Base-by-base conservation (phyloP, 2,329 filamentous ascomycete species). In the Alternaria triticina region DNA sequence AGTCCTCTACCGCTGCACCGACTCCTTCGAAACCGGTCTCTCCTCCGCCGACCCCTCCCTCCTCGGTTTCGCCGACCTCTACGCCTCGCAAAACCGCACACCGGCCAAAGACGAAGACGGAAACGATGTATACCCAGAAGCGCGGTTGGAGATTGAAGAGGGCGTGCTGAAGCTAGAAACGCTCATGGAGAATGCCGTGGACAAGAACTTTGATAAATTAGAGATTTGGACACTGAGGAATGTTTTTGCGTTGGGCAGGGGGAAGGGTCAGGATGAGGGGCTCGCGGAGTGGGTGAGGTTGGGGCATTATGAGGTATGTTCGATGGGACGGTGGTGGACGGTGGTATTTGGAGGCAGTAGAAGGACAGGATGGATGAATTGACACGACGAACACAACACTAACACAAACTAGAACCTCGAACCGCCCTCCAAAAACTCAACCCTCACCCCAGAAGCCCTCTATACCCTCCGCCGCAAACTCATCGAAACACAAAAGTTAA, bases 171-270 rank as follows among this genome's bases (percentile, higher is more conserved):
- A 85, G 74, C 77, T 85, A 6, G 83, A 85, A 74, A 84, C 81
- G 60, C 74, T 85, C 28, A 81, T 85, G 59, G 83, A 84, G 65
- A 80, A 82, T 64, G 83, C 83, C 0, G 79, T 85, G 6, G 83
- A 85, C 67, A 81, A 80, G 72, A 84, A 85, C 61, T 85, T 85
- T 65, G 83, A 85, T 73, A 83, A 83, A 55, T 75, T 85, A 60
- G 83, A 85, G 83, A 91, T 99, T 60, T 97, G 95, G 82, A 90
- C 93, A 55, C 85, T 99, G 83, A 86, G 93, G 69, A 97, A 97
- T 88, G 52, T 88, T 11, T 72, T 85, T 55, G 82, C 81, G 47
- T 76, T 85, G 36, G 81, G 81, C 27, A 76, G 90, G 27, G 91
- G 95, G 50, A 74, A 76, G 52, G 56, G 56, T 20, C 91, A 94